Base-by-base conservation (phyloP, 139 green algal genomes). In the Chlamydomonas sp. region DNA sequence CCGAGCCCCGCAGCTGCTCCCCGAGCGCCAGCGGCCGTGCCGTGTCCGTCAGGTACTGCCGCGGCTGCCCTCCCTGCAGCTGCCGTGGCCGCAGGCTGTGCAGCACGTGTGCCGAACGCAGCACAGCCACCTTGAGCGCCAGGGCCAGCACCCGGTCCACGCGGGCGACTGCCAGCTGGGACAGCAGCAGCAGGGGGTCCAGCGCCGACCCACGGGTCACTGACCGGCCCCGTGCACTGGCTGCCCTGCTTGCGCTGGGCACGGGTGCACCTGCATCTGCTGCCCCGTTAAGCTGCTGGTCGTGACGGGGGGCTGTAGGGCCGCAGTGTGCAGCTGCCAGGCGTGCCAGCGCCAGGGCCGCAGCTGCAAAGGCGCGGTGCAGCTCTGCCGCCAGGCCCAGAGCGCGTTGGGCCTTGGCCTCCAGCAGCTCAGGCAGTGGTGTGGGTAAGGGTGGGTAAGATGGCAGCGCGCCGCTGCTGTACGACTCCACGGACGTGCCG, bases 31-130 rank as follows among this genome's bases (percentile, higher is more conserved):
- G 78, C 61, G 9, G n/a, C 62, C 31, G 31, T 49, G 31, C 31
- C 31, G 31, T 49, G 31, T 49, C 31, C 31, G 31, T 49, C 31
- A 49, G 31, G 31, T 49, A 49, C 31, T 20, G 58, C 80, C 31
- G 63, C n/a, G 63, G 79, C 63, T 75, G 79, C 58, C 31, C 31
- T 49, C 31, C 31, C 31, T 78, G 80, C 80, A 69, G 80, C 18
- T 17, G n/a, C n/a, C 78, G 68, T 7, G n/a, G 5, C 1, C 31
- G 63, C 80, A 78, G 6, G 18, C 61, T 5, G 31, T 87, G 62
- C 17, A 87, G 16, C 3, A 73, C 62, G 62, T 87, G 80, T 4
- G 83, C 83, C 4, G 49, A 81, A 62, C 80, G 83, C 31, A 87
- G 61, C 8, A 67, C 15, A 3, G 73, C 62, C 62, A 87, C 62